Base-by-base conservation (phyloP, 2,329 filamentous ascomycete species). In the Cylindrodendrum hubeiense region DNA sequence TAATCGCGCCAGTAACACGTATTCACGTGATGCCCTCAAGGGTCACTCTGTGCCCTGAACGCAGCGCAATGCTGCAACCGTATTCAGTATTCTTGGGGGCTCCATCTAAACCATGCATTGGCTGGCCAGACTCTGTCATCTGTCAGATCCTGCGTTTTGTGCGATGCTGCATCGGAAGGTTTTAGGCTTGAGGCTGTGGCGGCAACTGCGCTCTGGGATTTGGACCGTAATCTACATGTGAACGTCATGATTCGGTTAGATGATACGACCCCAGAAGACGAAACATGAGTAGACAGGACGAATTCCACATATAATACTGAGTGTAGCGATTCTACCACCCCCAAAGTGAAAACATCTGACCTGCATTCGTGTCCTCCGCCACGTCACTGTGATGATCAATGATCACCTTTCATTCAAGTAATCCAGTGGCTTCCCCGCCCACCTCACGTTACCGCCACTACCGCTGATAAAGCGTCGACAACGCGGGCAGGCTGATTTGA, bases 1-100 rank as follows among this genome's bases (percentile, higher is more conserved):
- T 28, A 46, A 26, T 63, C 69, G 69, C 73, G 73, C 60, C 54
- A 41, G 33, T 67, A 60, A 76, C 76, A 72, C 76, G 76, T 13
- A 56, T 51, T 73, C 76, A 77, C 76, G 76, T 78, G 76, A 67
- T 17, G 2, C 5, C 21, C 22, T 47, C 39, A 3, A 33, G 9
- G n/a, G 28, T 15, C 2, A 15, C 19, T 22, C 6, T 22, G 10
- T 28, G 24, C 26, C 46, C 44, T 47, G 44, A 46, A 22, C 41
- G 21, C 41, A 22, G 4, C 24, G 24, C 22, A 6, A 3, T 26
- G 44, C 22, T 47, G 15, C 22, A 47, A 47, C 6, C 2, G 44
- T n/a, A 26, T 47, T n/a, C 37, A n/a, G n/a, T 26, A 6, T 24
- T 46, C 7, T 17, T 17, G 24, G 5, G 8, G 5, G 19, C 19